Conservation (phyloP, 2,329 filamentous ascomycete species). For the Eurotiales sp. region DNA sequence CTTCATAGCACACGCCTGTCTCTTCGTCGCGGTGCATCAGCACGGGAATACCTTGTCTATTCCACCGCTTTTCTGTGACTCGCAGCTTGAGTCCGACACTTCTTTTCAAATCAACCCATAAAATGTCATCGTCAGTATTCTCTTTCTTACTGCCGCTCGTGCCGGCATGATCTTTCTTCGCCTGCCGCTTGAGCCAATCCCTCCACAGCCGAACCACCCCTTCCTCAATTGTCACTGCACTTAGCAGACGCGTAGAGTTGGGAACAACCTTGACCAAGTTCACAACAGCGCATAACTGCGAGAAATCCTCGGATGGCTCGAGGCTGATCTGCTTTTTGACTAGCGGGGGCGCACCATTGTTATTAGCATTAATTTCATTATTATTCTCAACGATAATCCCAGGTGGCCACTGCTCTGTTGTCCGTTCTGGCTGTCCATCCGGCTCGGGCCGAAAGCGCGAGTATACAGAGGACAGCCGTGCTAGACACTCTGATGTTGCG, state of each 20-base stretch:
- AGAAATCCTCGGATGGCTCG: slow-evolving; percentile 68
- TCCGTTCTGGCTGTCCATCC: slow-evolving; percentile 26
- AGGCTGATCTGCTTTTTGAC: slow-evolving; percentile 61
- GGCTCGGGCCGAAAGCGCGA: slow-evolving; percentile 66
- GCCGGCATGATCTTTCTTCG: slow-evolving; percentile 8
- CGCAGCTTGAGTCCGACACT: slow-evolving; percentile 67
- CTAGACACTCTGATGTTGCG: slow-evolving; percentile 32
- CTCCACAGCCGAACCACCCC: slow-evolving; percentile 68
- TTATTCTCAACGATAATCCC: neutral
- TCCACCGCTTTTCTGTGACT: slow-evolving; percentile 53
- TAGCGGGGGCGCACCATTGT: slow-evolving; percentile 13
- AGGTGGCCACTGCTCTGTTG: too few species aligned
- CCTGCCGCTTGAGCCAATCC: slow-evolving; percentile 60
- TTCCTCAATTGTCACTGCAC: slow-evolving; percentile 63
- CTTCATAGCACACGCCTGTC: slow-evolving; percentile 62
- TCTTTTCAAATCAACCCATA: slow-evolving; percentile 65
- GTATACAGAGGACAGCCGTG: slow-evolving; percentile 57
- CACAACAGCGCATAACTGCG: slow-evolving; percentile 66
- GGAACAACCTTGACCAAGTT: slow-evolving; percentile 66
- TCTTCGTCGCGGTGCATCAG: slow-evolving; percentile 60
- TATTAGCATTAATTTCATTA: too few species aligned
- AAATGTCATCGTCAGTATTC: slow-evolving; percentile 43
- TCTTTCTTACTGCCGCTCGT: neutral
- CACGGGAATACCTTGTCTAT: slow-evolving; percentile 46
- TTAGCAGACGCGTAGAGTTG: slow-evolving; percentile 59